Conservation (phyloP, 2,329 filamentous ascomycete species). For the Tolypocladium ophioglossoides region DNA sequence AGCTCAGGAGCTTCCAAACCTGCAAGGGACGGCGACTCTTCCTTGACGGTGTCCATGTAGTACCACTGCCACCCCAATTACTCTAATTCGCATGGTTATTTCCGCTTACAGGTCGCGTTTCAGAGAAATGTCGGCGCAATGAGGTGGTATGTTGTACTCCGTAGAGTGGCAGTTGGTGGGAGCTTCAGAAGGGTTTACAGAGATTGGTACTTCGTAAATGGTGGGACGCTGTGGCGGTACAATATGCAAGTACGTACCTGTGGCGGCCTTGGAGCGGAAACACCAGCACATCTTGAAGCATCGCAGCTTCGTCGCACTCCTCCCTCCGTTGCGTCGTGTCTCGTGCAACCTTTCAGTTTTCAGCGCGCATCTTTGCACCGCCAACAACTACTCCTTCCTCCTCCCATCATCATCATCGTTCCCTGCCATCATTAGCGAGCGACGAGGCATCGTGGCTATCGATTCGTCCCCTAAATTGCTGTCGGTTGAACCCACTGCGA, state of each 20-base stretch:
- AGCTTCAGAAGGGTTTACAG: background rate
- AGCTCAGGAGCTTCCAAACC: background rate
- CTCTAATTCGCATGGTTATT: too few relatives aligned
- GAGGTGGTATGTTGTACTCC: too few relatives aligned
- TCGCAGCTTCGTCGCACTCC: conserved; percentile 8
- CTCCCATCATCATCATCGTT: background rate
- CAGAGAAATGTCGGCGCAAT: background rate
- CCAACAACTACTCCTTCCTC: background rate
- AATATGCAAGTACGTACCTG: background rate
- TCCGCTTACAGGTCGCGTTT: background rate
- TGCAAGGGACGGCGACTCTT: background rate
- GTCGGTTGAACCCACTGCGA: background rate
- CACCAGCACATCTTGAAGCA: background rate
- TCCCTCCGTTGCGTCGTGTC: too few relatives aligned
- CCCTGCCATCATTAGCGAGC: background rate
- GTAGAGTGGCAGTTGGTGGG: too few relatives aligned
- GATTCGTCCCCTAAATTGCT: background rate
- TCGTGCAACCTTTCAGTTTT: background rate
- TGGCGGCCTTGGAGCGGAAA: background rate
- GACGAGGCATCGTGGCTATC: background rate
- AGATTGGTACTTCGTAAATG: too few relatives aligned
- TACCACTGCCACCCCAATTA: background rate
- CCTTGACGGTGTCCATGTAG: background rate
- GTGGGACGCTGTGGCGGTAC: background rate
- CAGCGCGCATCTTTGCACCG: background rate